Evolutionary conservation across 306 rosid genomes (phyloP).

Genomic region (Rosa multiflora): DNA sequence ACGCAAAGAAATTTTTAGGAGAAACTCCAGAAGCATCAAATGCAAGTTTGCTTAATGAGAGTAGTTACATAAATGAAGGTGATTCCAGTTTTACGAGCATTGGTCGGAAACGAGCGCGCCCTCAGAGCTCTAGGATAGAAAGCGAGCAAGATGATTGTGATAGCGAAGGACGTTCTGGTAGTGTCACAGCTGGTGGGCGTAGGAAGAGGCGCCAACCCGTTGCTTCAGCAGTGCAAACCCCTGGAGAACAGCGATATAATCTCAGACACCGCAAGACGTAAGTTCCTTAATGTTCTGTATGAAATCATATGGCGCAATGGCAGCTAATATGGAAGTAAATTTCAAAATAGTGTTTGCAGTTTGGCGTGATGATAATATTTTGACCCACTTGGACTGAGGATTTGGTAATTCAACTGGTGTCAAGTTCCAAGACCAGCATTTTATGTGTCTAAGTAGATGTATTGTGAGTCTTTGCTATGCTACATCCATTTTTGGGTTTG

Average conservation of each 20-base stretch:
- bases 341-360: constrained; percentile 13
- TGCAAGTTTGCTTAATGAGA: constrained; percentile 33
- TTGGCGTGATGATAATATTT: constrained; percentile 3
- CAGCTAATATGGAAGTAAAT: constrained; percentile 15
- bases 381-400: constrained; percentile 1
- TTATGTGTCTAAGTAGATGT: neutral
- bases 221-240: constrained; percentile 44
- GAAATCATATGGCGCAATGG: constrained; percentile 13
- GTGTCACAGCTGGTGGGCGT: constrained; percentile 61
- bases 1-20: constrained; percentile 66
- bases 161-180: constrained; percentile 72
- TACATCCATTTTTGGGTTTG: neutral
- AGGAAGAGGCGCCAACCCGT: constrained; percentile 62
- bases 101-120: constrained; percentile 57
- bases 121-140: constrained; percentile 47
- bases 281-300: constrained; percentile 41
- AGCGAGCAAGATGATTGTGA: constrained; percentile 61
- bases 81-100: constrained; percentile 42
- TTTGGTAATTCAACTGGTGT: neutral
- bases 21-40: constrained; percentile 39
- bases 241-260: constrained; percentile 71
- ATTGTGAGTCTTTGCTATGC: neutral
- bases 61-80: constrained; percentile 40
- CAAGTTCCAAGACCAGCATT: neutral
- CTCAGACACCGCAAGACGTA: constrained; percentile 81